Conservation (phyloP, 2,329 filamentous ascomycete genomes). For the Biscogniauxia mediterranea region DNA sequence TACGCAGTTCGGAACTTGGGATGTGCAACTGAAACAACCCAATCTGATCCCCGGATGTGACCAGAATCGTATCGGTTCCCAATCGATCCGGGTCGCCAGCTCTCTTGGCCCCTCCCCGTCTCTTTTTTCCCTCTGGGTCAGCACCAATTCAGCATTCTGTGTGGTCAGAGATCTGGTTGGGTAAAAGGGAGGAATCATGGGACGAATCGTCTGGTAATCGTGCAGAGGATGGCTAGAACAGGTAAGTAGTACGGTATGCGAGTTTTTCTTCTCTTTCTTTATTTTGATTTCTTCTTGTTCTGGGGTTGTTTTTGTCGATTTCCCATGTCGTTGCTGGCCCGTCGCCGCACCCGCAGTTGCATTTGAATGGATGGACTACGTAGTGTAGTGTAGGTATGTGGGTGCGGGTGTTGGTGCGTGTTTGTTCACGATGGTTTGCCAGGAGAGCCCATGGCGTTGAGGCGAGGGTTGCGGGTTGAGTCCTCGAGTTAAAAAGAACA, state of each 20-base stretch:
- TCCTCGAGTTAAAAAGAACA: not conserved
- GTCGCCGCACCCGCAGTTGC: too few relatives aligned
- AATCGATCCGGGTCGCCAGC: not conserved
- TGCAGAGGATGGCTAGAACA: not conserved
- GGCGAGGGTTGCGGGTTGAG: too few relatives aligned
- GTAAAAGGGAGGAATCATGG: not conserved
- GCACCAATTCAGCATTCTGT: not conserved
- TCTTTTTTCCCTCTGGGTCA: not conserved
- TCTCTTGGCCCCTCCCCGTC: not conserved
- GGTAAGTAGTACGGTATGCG: too few relatives aligned
- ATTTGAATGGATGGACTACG: too few relatives aligned
- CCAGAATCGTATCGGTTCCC: constrained; percentile 1
- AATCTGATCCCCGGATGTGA: constrained; percentile 6
- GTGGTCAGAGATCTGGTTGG: not conserved
- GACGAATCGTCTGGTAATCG: not conserved
- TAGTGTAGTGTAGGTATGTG: not conserved
- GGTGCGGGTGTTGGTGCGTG: not conserved
- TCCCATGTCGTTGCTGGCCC: too few relatives aligned
- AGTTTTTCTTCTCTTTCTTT: too few relatives aligned
- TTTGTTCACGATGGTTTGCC: not conserved
- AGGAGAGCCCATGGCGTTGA: not conserved
- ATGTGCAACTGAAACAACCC: constrained; percentile 7
- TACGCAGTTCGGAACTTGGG: constrained; percentile 1
- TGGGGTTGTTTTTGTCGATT: not conserved
- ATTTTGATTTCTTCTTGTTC: too few relatives aligned